Percentiles rank a stretch among this genome's conserved stretches.
These are phyloP conservation scores for Magnolia sinica DNA, from an alignment of 164 flowering plant species.

Conservation along the genomic window DNA sequence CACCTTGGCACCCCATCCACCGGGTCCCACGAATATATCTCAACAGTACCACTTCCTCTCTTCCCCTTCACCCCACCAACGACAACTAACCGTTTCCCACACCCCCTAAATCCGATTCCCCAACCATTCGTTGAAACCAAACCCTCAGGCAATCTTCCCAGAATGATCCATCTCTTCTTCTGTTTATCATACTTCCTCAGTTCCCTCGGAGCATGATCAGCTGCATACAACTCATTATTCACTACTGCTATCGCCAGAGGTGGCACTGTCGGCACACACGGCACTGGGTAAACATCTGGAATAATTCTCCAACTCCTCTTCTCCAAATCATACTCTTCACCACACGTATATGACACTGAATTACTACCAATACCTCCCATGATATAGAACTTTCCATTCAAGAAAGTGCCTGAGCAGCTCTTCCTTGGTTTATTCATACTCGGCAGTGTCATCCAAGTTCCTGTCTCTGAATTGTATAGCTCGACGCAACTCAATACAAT, in stretches of 20 bases:
- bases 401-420: conserved; percentile 90
- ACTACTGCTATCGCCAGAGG: conserved; percentile 94
- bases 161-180: conserved; percentile 45
- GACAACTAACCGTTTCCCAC: conserved; percentile 81
- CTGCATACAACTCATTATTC: conserved; percentile 76
- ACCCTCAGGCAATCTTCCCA: conserved; percentile 84
- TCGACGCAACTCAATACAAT: conserved; percentile 61
- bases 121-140: conserved; percentile 85
- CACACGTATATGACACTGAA: conserved; percentile 56
- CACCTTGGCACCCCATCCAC: conserved; percentile 62
- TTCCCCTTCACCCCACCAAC: conserved; percentile 72
- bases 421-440: conserved; percentile 75
- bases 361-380: conserved; percentile 72
- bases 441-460: conserved; percentile 58
- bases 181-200: conserved; percentile 67
- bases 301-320: conserved; percentile 73
- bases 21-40: conserved; percentile 84
- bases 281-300: conserved; percentile 71
- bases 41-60: conserved; percentile 52
- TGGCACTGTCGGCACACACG: conserved; percentile 46
- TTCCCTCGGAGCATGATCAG: conserved; percentile 74
- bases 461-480: conserved; percentile 77
- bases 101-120: conserved; percentile 93
- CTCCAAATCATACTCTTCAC: conserved; percentile 75
- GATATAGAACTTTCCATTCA: conserved; percentile 86